These are phyloP conservation scores for Tuber aestivum DNA, from an alignment of 495 filamentous ascomycete genomes.

Conservation along the genomic window DNA sequence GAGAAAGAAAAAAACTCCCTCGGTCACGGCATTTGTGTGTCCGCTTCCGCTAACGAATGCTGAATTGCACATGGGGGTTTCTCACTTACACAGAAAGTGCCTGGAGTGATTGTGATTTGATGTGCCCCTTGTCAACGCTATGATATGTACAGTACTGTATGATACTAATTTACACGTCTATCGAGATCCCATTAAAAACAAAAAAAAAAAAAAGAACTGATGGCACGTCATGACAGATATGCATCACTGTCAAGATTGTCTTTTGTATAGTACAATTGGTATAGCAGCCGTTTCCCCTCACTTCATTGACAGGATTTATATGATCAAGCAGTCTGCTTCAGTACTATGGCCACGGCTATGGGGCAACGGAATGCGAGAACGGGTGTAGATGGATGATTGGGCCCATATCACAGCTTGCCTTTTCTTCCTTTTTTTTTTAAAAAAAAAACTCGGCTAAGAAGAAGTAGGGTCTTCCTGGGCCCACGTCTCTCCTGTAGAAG, in stretches of 20 bases:
- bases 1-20: not conserved
- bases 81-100: not conserved
- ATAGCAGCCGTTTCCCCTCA: not conserved
- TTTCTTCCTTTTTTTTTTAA: too few species aligned
- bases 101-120: not conserved
- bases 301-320: not conserved
- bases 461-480: not conserved
- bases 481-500: constrained; percentile 3
- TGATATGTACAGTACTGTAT: not conserved
- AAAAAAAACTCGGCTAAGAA: not conserved
- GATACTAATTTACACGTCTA: not conserved
- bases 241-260: not conserved
- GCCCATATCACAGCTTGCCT: not conserved
- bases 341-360: not conserved
- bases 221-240: not conserved
- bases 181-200: not conserved
- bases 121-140: not conserved
- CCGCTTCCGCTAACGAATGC: not conserved
- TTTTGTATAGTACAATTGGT: too few species aligned
- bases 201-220: not conserved
- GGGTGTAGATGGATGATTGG: not conserved
- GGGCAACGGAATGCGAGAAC: not conserved
- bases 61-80: not conserved
- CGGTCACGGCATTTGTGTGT: not conserved
- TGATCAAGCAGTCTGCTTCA: not conserved